These are phyloP conservation scores for Camelina hispida DNA, from an alignment of 345 rosid genomes.

Conservation along the genomic window DNA sequence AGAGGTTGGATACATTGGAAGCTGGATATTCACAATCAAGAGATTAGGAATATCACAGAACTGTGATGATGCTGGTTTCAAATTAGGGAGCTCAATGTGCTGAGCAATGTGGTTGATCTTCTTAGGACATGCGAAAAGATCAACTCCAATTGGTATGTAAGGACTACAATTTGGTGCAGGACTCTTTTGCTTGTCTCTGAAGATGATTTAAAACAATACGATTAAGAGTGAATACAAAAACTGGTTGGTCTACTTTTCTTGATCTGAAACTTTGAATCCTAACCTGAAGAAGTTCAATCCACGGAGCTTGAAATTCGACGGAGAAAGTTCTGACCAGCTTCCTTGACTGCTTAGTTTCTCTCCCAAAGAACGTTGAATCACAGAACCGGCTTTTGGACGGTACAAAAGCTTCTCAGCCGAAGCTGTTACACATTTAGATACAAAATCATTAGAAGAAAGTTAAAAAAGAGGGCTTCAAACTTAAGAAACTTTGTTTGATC, in stretches of 20 bases:
- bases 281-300: conserved; percentile 70
- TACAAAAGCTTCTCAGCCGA: conserved; percentile 57
- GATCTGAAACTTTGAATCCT: conserved; percentile 16
- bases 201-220: conserved; percentile 7
- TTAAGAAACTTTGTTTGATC: background rate
- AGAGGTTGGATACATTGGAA: conserved; percentile 73
- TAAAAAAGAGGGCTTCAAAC: background rate
- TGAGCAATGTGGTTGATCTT: conserved; percentile 82
- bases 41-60: conserved; percentile 56
- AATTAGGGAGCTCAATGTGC: conserved; percentile 68
- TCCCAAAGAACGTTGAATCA: conserved; percentile 42
- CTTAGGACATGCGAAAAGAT: conserved; percentile 62
- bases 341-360: conserved; percentile 52
- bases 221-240: background rate
- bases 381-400: conserved; percentile 67
- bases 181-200: conserved; percentile 71
- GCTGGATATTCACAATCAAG: conserved; percentile 76
- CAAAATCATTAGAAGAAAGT: conserved; percentile 28
- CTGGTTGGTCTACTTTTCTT: conserved; percentile 23
- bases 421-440: conserved; percentile 44
- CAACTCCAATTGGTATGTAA: conserved; percentile 71
- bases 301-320: conserved; percentile 72
- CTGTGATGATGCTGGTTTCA: conserved; percentile 43
- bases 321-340: conserved; percentile 69
- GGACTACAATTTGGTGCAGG: conserved; percentile 70